Evolutionary conservation across 73 alveolate species (phyloP), one percentile per base, ranked within the genome.

Genomic region (Tetrahymena borealis): DNA sequence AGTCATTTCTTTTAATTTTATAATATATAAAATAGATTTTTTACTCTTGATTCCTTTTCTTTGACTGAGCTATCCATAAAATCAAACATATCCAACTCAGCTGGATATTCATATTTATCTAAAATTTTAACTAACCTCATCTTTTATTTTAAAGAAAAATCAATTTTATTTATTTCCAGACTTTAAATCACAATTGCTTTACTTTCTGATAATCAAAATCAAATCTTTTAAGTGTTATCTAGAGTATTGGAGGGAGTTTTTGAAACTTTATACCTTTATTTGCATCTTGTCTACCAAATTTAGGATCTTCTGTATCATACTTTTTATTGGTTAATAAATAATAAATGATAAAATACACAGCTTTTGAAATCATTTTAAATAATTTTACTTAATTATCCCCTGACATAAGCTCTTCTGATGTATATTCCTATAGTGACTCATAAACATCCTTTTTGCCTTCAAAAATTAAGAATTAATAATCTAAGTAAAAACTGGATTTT

Each of bases 231-330:
- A 60, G 85, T 24, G 85, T 60, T 4, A 60, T 60, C 28, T 60
- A 18, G 11, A 60, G 28, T 1, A 60, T n/a, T 7, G 85, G 85
- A n/a, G 85, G 85, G 4, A 60, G 28, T 24, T 9, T 60, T 20
- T 60, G 28, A n/a, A 60, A 60, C 28, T 60, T 60, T 18, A 60
- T n/a, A 24, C 85, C 85, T 60, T 60, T 60, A 3, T 24, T 60
- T 60, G 85, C 85, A 60, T 60, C 85, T 60, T 60, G 85, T 60
- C 85, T 60, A 60, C 85, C 85, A 60, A 60, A 60, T n/a, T 60
- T 60, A 2, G 85, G 85, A 60, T 60, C 85, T 60, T 60, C 85
- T 15, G 85, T 60, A 18, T 60, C 85, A 60, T 60, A 60, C 85
- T 60, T 1, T 60, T 60, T n/a, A 2, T 24, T 15, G n/a, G 2